Percentiles rank a stretch among this genome's conserved stretches.
phyloP scores from a whole-genome alignment of 148 eudicot genomes.

The Fagopyrum tataricum region DNA sequence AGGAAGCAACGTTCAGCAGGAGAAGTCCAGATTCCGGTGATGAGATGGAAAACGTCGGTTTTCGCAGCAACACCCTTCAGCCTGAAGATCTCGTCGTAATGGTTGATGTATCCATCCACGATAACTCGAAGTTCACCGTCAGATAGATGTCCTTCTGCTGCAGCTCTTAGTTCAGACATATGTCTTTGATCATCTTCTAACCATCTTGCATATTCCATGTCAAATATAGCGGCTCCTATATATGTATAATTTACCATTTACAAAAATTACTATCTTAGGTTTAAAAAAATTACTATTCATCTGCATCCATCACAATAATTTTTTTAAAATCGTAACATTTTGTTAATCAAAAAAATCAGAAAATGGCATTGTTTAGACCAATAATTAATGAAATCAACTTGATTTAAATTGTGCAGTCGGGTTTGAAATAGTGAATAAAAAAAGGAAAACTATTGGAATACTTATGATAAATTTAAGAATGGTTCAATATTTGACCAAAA shows the following conservation, averaged over 20 bases:
- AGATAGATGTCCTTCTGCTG: conserved; percentile 73
- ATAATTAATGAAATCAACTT: not conserved
- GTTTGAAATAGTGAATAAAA: not conserved
- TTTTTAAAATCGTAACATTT: not conserved
- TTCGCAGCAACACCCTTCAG: conserved; percentile 74
- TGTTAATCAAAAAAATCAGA: not conserved
- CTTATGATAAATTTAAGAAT: not conserved
- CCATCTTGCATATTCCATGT: conserved; percentile 96
- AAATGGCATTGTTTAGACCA: not conserved
- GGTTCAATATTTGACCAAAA: conserved; percentile 1
- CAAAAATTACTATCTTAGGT: not conserved
- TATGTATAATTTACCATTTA: conserved; percentile 15
- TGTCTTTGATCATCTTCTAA: conserved; percentile 88
- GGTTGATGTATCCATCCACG: conserved; percentile 74
- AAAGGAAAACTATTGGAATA: not conserved
- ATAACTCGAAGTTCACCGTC: conserved; percentile 63
- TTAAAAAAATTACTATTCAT: too few relatives aligned
- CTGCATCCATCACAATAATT: too few relatives aligned
- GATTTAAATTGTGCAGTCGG: not conserved
- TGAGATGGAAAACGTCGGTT: conserved; percentile 80
- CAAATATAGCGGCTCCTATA: conserved; percentile 85
- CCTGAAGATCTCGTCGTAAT: conserved; percentile 76
- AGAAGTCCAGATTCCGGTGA: conserved; percentile 88
- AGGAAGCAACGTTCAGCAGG: conserved; percentile 98
- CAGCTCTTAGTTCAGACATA: conserved; percentile 72